Conservation (phyloP, 225 moss, liverwort and hornwort genomes). For the Thuidium tamariscinum region DNA sequence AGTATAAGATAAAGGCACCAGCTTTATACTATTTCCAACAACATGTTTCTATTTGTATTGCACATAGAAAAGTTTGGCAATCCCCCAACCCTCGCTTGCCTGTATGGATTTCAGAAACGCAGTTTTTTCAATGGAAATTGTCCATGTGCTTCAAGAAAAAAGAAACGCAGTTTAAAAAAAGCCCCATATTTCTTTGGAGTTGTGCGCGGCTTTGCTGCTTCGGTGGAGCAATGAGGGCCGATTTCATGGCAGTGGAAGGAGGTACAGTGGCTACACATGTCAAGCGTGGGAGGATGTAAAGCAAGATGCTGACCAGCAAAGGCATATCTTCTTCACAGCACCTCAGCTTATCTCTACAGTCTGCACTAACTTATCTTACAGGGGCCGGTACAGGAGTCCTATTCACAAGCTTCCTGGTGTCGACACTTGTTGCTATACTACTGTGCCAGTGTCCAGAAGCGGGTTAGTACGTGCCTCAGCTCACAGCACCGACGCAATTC, state of each 20-base stretch:
- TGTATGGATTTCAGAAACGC: not conserved
- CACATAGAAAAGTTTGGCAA: not conserved
- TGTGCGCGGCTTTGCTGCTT: not conserved
- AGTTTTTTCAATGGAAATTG: no score
- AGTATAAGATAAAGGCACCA: no score
- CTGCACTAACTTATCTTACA: not conserved
- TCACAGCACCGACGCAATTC: not conserved
- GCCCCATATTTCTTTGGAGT: not conserved
- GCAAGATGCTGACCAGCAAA: not conserved
- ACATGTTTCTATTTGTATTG: not conserved
- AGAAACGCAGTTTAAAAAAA: no score
- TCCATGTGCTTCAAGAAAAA: no score
- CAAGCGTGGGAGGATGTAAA: not conserved
- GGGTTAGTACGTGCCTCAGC: no score
- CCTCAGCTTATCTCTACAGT: not conserved
- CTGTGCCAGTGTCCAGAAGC: not conserved
- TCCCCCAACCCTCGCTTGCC: rapidly evolving
- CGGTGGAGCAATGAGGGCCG: not conserved
- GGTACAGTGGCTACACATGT: not conserved
- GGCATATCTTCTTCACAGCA: not conserved
- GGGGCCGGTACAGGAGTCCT: not conserved
- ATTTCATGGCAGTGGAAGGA: not conserved
- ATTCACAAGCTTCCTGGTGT: not conserved
- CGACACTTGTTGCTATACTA: not conserved
- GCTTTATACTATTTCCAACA: not conserved